Base-by-base conservation (phyloP, 495 filamentous ascomycete genomes). In the Patellaria atrata region DNA sequence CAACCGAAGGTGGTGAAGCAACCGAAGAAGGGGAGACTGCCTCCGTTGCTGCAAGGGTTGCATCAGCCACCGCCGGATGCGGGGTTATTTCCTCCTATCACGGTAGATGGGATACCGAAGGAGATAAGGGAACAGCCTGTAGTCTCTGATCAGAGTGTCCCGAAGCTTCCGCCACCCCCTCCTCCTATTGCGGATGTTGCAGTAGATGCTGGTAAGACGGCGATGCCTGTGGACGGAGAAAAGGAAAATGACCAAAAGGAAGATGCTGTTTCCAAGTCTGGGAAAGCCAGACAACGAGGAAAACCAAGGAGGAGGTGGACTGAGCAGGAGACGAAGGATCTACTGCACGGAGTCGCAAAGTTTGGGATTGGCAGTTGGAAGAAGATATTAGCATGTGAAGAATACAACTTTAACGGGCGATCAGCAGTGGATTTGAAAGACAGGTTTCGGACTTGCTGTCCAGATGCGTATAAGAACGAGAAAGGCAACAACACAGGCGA, bases 331-430 rank as follows among this genome's bases (percentile, higher is more conserved):
- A 91, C 82, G 1, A 71, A 74, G 16, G 67, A 77, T 34, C 58
- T 94, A 8, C 54, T 91, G 18, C 63, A 73, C 35, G 85, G 83
- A 1, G 83, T 91, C 12, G 65, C 72, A 25, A 77, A 75, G 38
- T 81, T 84, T 53, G 84, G 84, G 0, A 76, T 91, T 34, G 84
- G 84, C 13, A 82, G 74, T 50, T 94, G 85, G 85, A 89, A 77
- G 23, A 71, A 71, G 27, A 91, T 94, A 11, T 54, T 89, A n/a
- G 66, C 78, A 8, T 75, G 84, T 38, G 59, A 73, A 1, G 73
- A 75, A 17, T 78, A 81, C 45, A 62, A 60, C 12, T 94, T 94
- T 57, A 75, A 85, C 46, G 66, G 68, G 21, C 67, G 84, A 25
- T 77, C 72, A 20, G 72, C 79, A 12, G 73, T 81, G 8, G 84